Conservation (phyloP, 2,329 filamentous ascomycete species). For the Clarireedia homoeocarpa region DNA sequence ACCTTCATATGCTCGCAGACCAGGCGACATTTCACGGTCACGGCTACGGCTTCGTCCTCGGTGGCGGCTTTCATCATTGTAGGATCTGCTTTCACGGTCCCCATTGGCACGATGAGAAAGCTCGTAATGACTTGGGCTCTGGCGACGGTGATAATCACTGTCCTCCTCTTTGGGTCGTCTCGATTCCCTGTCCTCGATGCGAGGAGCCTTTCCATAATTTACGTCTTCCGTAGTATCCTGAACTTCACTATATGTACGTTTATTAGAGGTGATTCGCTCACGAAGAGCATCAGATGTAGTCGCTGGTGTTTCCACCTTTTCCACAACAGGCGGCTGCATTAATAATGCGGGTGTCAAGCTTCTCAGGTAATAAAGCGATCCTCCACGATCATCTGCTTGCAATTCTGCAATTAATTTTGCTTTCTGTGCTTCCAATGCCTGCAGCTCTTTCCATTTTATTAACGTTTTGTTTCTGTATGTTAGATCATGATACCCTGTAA, state of each 20-base stretch:
- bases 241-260: conserved; percentile 24
- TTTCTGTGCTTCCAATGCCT: conserved; percentile 27
- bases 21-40: conserved; percentile 24
- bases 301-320: conserved; percentile 5
- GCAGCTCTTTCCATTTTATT: background rate
- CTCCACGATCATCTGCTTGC: conserved; percentile 15
- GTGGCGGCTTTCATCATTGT: conserved; percentile 15
- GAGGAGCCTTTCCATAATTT: conserved; percentile 19
- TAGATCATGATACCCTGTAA: conserved; percentile 30
- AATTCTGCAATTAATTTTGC: conserved; percentile 25
- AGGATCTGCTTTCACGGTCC: conserved; percentile 17
- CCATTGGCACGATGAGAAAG: conserved; percentile 15
- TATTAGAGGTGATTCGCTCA: conserved; percentile 22
- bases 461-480: conserved; percentile 29
- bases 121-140: conserved; percentile 19
- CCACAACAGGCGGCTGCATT: background rate
- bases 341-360: background rate
- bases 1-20: conserved; percentile 17
- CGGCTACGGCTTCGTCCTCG: conserved; percentile 18
- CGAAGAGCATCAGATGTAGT: conserved; percentile 7
- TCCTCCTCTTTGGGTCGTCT: conserved; percentile 17
- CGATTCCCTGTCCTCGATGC: conserved; percentile 18
- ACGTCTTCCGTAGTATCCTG: conserved; percentile 15
- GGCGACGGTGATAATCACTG: conserved; percentile 15
- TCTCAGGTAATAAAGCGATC: background rate